Evolutionary conservation across 1,139 yeast genomes (phyloP), one percentile per base, ranked within the genome.

Genomic region (Yamadazyma aaseri): DNA sequence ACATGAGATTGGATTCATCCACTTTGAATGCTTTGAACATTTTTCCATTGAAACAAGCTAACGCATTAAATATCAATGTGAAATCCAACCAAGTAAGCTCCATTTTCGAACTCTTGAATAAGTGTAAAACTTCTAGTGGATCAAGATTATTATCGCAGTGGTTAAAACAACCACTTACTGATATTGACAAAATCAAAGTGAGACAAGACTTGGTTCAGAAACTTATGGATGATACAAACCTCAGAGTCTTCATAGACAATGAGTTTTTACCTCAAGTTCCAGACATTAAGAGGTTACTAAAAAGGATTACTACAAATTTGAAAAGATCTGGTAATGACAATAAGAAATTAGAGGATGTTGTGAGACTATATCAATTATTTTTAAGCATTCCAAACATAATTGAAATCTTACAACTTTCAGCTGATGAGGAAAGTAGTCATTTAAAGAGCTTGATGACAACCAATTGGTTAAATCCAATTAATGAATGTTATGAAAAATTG

Each of bases 121-220:
- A 81, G 45, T 92, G 97, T 64, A 86, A 85, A 50, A 83, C 95
- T 3, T 70, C 80, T 1, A 86, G 94, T 14, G 98, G 98, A 3
- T 71, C 92, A 2, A 73, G 97, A 46, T 62, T 90, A 35, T 71
- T 92, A 23, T 81, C 92, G 9, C 96, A 87, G 52, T 92, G 98
- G 98, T 71, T 94, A 43, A 92, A 92, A 51, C 98, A 92, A 58
- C 98, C 98, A 0, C 69, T 92, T 32, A 81, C 95, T 37, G 77
- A 76, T 45, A 53, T 73, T 14, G 53, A 52, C 0, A 76, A 70
- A 33, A 90, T 92, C 28, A 58, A 63, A 27, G 71, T 79, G 24
- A 74, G 98, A 35, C 97, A 86, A 44, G 57, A 67, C 6, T 65
- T 92, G 36, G 96, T 92, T 7, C 83, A 77, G 26, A 72, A 74